Evolutionary conservation across 2,329 filamentous ascomycete species (phyloP), one percentile per base, ranked within the genome.

Genomic region (Colletotrichum lini): DNA sequence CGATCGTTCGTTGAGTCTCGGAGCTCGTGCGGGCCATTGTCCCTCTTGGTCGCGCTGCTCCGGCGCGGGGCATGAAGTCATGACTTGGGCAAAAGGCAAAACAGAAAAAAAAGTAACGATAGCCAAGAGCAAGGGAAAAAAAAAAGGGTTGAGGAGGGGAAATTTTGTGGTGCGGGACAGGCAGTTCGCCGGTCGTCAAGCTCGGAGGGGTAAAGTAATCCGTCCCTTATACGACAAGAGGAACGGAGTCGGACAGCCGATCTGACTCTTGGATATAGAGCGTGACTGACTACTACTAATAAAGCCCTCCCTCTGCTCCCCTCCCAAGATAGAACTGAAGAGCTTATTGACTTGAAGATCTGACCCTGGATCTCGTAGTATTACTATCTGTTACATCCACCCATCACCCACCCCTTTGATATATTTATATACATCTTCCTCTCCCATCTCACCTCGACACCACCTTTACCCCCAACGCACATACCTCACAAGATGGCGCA

Each of bases 401-500:
- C n/a, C 45, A 9, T 0, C 3, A 21, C 3, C n/a, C 7, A 18
- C 16, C 38, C 16, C 2, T 2, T 40, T 9, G 6, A 42, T 16
- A 23, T 53, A 12, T 44, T 45, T 26, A 30, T 6, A 12, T n/a
- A 16, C 47, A 16, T 18, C 7, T 18, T 6, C 15, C 16, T n/a
- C 15, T 13, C 53, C 30, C 15, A n/a, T 52, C 30, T 13, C 52
- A 18, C n/a, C 26, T 30, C n/a, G 12, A 45, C 16, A 42, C 21
- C 44, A 9, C 10, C 9, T 3, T 9, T 30, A 1, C 30, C 1
- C 30, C 30, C 30, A 10, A 35, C 8, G 8, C n/a, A 9, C 56
- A n/a, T 18, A 45, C 23, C 45, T 38, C 4, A 49, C 76, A 78
- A 40, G 56, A 87, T 87, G 84, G 76, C 80, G 53, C 80, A 79